Base-by-base conservation (phyloP, 2,329 filamentous ascomycete species). In the Cordyceps cateniannulata region DNA sequence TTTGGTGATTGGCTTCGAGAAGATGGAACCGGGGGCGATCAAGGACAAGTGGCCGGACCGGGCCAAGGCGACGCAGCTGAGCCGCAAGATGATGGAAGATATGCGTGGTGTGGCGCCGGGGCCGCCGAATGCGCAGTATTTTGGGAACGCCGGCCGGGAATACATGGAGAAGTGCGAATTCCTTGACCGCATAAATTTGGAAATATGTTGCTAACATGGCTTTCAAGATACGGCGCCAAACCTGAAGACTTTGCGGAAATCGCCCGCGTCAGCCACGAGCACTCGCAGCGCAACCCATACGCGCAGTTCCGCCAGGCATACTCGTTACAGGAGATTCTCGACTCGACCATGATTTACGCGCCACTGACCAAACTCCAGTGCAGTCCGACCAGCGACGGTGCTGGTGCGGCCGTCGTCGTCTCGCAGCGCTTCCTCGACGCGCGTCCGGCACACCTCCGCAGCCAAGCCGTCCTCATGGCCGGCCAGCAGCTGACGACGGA, bases 311-410 rank as follows among this genome's bases (percentile, higher is more conserved):
- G 88, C 69, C 85, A 95, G 69, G 90, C 93, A 71, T 98, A 98
- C 79, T 90, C 89, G 0, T 85, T 88, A 40, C 89, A 96, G 29
- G 87, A 98, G 75, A 81, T 98, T 71, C 75, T 91, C 71, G 80
- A 88, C 35, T 78, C 90, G 0, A 80, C 90, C 62, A 89, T 86
- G 82, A 90, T 98, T 74, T 86, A 91, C 77, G 85, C 85, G 65
- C 93, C 93, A 12, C 82, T 98, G 58, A 98, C 95, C 61, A 98
- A 97, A 77, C 86, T 98, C 20, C 95, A 98, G 78, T 98, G 93
- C 83, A 97, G 93, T 76, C 93, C 95, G 1, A 98, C 93, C 1
- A 96, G 91, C 0, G 95, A 98, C 74, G 93, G 93, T 52, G 90
- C 88, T 47, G 93, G 92, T 0, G 92, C 95, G 1, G 91, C 90